Conservation (phyloP, 1,139 yeast genomes). For the Taphrina confusa region DNA sequence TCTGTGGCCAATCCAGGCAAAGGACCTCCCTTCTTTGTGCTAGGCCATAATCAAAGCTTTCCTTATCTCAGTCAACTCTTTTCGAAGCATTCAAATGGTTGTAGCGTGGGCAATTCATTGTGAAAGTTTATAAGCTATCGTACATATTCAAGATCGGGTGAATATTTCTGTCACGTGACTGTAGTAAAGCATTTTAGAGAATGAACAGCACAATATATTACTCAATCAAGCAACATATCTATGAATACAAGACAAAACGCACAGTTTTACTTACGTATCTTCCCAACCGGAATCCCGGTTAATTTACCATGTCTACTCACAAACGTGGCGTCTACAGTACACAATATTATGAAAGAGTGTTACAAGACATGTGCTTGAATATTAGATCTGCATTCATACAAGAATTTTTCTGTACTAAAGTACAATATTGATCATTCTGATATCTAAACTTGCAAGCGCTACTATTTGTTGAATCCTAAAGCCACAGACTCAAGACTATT, state of each 20-base stretch:
- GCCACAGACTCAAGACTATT: too few species aligned
- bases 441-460: too few species aligned
- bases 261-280: conserved; percentile 18
- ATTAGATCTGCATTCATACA: too few species aligned
- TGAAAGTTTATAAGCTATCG: not conserved
- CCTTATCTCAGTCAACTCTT: not conserved
- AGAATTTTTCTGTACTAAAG: too few species aligned
- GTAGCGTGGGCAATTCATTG: not conserved
- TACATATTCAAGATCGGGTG: not conserved
- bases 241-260: conserved; percentile 16
- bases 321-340: not conserved
- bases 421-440: too few species aligned
- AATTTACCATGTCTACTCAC: not conserved
- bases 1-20: not conserved
- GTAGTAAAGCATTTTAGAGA: too few species aligned
- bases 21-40: not conserved
- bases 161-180: conserved; percentile 9
- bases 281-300: not conserved
- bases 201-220: too few species aligned
- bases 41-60: not conserved
- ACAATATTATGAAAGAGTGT: conserved; percentile 57
- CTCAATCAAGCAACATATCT: not conserved
- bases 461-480: too few species aligned
- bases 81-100: not conserved
- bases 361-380: conserved; percentile 53